phyloP scores from a whole-genome alignment of 208 protist genomes.

The Trypanosoma platydactyli region DNA sequence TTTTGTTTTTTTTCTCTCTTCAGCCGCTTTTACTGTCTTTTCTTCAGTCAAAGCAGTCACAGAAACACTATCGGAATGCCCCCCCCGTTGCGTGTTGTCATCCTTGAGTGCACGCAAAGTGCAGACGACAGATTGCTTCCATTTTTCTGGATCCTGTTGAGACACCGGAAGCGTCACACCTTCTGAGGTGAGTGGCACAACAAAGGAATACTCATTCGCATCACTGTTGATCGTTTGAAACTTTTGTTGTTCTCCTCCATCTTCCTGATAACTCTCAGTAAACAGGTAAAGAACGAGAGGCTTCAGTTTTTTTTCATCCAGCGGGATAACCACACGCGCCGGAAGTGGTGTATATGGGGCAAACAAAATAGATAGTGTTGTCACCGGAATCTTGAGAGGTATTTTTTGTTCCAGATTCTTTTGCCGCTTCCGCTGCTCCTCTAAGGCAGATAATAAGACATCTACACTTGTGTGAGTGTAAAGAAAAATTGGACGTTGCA shows the following conservation, averaged over 20 bases:
- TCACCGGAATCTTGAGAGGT: conserved; percentile 18
- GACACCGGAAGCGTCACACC: conserved; percentile 10
- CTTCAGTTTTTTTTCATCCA: conserved; percentile 11
- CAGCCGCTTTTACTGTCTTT: not conserved
- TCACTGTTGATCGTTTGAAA: not conserved
- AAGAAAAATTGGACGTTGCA: conserved; percentile 48
- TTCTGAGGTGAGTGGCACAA: conserved; percentile 11
- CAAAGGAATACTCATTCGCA: not conserved
- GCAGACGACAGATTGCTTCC: conserved; percentile 18
- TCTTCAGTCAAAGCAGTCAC: not conserved
- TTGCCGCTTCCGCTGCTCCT: conserved; percentile 1
- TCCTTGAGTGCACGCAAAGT: conserved; percentile 9
- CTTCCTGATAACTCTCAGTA: not conserved
- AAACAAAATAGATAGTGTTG: conserved; percentile 42
- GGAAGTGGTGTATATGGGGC: conserved; percentile 40
- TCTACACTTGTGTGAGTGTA: conserved; percentile 37
- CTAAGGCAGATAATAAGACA: conserved; percentile 14
- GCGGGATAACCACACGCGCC: conserved; percentile 47
- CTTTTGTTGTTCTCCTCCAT: not conserved
- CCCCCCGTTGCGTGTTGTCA: not conserved
- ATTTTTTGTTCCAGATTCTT: not conserved
- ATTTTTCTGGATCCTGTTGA: conserved; percentile 4
- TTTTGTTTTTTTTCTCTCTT: not conserved
- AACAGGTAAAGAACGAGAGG: conserved; percentile 41
- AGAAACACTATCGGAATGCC: no score